Evolutionary conservation across 305 asterid species (phyloP).

Genomic region (Solanum hybrid): DNA sequence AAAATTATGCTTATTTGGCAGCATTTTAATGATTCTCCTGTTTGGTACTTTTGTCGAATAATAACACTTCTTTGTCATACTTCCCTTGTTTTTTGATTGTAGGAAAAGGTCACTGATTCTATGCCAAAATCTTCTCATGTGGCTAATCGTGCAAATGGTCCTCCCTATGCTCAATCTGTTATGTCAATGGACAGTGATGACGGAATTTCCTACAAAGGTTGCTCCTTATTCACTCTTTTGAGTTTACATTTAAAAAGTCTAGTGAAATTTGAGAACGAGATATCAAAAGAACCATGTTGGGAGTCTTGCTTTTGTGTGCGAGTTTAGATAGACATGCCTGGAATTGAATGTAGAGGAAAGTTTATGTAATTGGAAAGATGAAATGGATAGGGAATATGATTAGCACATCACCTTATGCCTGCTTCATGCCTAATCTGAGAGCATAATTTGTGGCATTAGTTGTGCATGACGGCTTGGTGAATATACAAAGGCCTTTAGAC

Average conservation of each 20-base stretch:
- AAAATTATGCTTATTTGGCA: not conserved
- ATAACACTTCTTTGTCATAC: not conserved
- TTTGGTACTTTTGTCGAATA: not conserved
- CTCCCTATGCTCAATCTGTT: slow-evolving; percentile 67
- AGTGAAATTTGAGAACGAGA: not conserved
- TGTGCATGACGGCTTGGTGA: not conserved
- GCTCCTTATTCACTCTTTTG: slow-evolving; percentile 11
- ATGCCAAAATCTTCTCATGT: slow-evolving; percentile 62
- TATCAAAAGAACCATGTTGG: not conserved
- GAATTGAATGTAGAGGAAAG: not conserved
- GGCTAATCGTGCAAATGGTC: slow-evolving; percentile 57
- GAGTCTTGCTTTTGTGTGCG: not conserved
- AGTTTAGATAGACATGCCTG: not conserved
- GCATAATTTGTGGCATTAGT: not conserved
- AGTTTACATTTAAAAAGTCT: not conserved
- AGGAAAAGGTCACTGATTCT: slow-evolving; percentile 79
- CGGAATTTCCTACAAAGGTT: slow-evolving; percentile 80
- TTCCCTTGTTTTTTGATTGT: slow-evolving; percentile 16
- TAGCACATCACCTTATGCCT: not conserved
- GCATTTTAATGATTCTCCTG: not conserved
- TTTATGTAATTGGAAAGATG: not conserved
- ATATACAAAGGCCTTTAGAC: not conserved
- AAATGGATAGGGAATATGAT: not conserved
- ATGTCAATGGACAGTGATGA: slow-evolving; percentile 79
- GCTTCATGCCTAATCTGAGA: not conserved